Conservation (phyloP, 2,329 filamentous ascomycete genomes). For the Penicillium sp. region DNA sequence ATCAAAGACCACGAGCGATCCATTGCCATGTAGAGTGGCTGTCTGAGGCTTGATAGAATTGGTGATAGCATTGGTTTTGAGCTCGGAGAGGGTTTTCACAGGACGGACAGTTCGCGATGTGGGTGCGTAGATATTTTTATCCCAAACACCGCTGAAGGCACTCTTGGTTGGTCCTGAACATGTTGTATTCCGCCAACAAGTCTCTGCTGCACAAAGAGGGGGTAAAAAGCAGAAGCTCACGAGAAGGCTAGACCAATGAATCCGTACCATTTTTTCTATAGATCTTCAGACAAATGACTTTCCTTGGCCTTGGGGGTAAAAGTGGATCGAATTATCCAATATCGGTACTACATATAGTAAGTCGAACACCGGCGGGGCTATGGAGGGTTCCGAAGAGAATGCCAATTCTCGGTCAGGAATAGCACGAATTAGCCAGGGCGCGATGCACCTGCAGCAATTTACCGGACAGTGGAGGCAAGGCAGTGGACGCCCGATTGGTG, state of each 20-base stretch:
- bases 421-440: conserved; percentile 5
- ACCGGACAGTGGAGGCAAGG: background rate
- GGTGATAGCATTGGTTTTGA: conserved; percentile 30
- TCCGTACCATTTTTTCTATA: conserved; percentile 19
- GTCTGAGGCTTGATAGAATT: conserved; percentile 37
- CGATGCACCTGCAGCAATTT: background rate
- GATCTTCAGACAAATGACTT: background rate
- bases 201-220: conserved; percentile 21
- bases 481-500: conserved; percentile 16
- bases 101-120: conserved; percentile 56
- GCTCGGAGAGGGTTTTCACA: conserved; percentile 46
- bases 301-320: background rate
- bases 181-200: conserved; percentile 60
- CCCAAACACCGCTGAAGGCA: conserved; percentile 62
- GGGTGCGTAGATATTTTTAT: conserved; percentile 61
- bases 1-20: conserved; percentile 60
- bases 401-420: conserved; percentile 15
- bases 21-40: conserved; percentile 49
- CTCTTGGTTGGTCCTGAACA: conserved; percentile 56
- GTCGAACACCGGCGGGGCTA: background rate
- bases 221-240: conserved; percentile 24
- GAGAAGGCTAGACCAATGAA: conserved; percentile 15
- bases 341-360: conserved; percentile 13
- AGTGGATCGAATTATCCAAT: background rate
- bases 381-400: background rate